Evolutionary conservation across 2,329 filamentous ascomycete species (phyloP).

Genomic region (Colletotrichum liaoningense): DNA sequence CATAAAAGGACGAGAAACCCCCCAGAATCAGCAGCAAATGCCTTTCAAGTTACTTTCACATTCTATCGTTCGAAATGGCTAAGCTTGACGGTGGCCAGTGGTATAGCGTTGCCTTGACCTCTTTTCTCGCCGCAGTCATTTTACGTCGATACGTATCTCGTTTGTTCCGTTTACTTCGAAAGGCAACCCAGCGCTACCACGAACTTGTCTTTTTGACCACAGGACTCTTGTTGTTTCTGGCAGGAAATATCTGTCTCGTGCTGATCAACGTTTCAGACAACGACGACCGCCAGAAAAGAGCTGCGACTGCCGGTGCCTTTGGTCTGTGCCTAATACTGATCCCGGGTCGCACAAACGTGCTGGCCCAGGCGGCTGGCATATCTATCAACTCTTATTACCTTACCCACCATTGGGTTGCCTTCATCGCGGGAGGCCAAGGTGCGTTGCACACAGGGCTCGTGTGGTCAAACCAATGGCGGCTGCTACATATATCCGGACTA

Average conservation of each 20-base stretch:
- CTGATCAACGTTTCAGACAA: not conserved
- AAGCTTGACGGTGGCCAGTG: not conserved
- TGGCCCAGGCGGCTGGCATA: not conserved
- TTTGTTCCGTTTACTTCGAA: not conserved
- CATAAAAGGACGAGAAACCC: too few relatives aligned
- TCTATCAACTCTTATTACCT: not conserved
- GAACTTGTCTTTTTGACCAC: not conserved
- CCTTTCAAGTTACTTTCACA: not conserved
- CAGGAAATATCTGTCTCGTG: not conserved
- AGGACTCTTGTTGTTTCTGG: not conserved
- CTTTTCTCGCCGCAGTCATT: not conserved
- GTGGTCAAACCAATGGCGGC: not conserved
- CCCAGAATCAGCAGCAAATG: too few relatives aligned
- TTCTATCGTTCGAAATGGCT: not conserved
- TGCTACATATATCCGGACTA: not conserved
- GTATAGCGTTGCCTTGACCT: not conserved
- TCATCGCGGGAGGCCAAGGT: not conserved
- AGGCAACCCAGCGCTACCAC: not conserved
- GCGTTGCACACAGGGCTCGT: not conserved
- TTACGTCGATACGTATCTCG: not conserved
- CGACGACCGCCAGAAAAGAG: not conserved
- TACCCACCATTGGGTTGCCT: not conserved
- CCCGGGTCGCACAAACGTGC: not conserved
- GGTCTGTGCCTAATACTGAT: not conserved
- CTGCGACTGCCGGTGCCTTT: not conserved